Conservation (phyloP, 768 basidiomycete species). For the Lactifluus pinguis region DNA sequence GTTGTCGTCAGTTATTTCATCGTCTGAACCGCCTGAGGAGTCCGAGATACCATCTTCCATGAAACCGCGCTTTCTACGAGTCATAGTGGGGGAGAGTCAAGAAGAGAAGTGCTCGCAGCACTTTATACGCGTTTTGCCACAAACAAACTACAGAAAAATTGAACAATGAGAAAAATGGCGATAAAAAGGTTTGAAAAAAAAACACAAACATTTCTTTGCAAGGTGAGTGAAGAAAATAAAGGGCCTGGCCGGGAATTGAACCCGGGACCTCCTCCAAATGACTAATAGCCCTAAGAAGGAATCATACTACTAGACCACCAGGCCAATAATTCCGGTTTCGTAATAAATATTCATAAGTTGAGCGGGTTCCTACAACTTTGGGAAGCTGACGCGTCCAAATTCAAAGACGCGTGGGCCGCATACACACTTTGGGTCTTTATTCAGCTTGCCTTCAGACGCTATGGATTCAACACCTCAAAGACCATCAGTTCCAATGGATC, state of each 20-base stretch:
- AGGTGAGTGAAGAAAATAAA: background rate
- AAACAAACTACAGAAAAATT: background rate
- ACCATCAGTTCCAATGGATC: conserved; percentile 48
- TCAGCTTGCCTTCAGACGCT: background rate
- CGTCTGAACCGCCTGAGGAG: conserved; percentile 51
- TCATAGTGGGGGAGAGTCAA: conserved; percentile 37
- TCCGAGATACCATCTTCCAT: conserved; percentile 67
- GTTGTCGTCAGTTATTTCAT: conserved; percentile 50
- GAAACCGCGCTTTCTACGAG: conserved; percentile 64
- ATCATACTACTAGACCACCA: conserved; percentile 46
- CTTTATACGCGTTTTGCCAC: background rate
- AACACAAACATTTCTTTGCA: background rate
- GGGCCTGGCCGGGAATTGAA: conserved; percentile 83
- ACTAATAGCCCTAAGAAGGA: conserved; percentile 43
- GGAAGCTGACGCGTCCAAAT: conserved; percentile 24
- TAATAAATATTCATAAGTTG: background rate
- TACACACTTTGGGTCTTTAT: background rate
- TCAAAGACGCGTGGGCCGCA: conserved; percentile 6
- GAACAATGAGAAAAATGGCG: background rate
- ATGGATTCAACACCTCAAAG: conserved; percentile 25
- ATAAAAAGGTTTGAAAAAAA: background rate
- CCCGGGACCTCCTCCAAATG: conserved; percentile 76
- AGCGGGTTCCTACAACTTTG: background rate
- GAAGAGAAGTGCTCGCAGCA: background rate
- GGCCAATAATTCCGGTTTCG: conserved; percentile 23